A percentile compares a stretch with the other conserved stretches of the same genome.
Evolutionary conservation across 768 basidiomycete genomes (phyloP).

Genomic region (Suillus bovinus): DNA sequence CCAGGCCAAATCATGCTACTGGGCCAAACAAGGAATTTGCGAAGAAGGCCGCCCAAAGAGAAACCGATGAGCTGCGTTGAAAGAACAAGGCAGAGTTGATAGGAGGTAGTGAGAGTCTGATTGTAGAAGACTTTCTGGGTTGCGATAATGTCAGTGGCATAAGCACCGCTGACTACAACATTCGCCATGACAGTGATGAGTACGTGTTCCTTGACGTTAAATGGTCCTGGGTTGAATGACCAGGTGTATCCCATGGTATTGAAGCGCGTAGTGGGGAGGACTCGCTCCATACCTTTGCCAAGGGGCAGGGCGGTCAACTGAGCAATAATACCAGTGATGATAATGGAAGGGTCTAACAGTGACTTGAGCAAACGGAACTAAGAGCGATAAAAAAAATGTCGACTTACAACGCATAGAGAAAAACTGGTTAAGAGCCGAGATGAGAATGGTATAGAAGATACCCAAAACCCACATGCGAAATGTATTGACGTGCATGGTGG

Average conservation of each 20-base stretch:
- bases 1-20: conserved; percentile 92
- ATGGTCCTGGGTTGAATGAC: conserved; percentile 81
- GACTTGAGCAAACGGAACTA: conserved; percentile 14
- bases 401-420: conserved; percentile 64
- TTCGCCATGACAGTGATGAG: conserved; percentile 83
- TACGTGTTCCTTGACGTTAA: conserved; percentile 90
- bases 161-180: conserved; percentile 61
- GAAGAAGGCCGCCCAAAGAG: conserved; percentile 69
- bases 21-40: conserved; percentile 84
- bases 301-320: conserved; percentile 75
- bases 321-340: conserved; percentile 65
- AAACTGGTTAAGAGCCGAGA: conserved; percentile 64
- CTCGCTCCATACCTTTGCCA: conserved; percentile 66
- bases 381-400: not conserved
- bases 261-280: conserved; percentile 66
- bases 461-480: conserved; percentile 84
- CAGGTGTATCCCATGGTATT: conserved; percentile 71
- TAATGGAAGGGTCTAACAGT: conserved; percentile 59
- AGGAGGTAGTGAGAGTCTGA: conserved; percentile 51
- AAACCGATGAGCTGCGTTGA: conserved; percentile 71
- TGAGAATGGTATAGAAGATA: conserved; percentile 53
- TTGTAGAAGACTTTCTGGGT: conserved; percentile 71
- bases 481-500: conserved; percentile 76
- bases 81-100: conserved; percentile 62
- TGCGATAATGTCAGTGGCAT: conserved; percentile 68